These are phyloP conservation scores for Leccinum variicolor DNA, from an alignment of 768 basidiomycete genomes.

Conservation along the genomic window DNA sequence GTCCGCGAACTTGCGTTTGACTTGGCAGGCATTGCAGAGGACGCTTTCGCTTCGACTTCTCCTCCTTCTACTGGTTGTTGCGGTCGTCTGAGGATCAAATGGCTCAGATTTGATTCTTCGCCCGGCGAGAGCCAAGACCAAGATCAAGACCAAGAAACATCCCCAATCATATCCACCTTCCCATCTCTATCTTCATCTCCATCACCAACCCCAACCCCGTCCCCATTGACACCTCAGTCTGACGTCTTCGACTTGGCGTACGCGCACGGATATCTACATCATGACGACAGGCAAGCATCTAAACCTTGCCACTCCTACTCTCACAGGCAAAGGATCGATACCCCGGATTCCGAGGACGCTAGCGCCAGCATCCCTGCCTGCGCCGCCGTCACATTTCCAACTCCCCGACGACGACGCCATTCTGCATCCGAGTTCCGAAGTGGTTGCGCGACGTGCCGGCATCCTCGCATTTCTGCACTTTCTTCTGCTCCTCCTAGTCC, in stretches of 20 bases:
- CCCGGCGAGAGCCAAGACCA: background rate
- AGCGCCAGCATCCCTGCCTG: background rate
- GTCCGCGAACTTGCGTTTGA: conserved; percentile 19
- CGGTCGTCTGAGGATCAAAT: conserved; percentile 15
- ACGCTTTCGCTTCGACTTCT: background rate
- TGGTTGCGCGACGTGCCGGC: conserved; percentile 28
- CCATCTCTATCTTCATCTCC: background rate
- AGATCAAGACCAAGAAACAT: background rate
- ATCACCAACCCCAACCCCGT: background rate
- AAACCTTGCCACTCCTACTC: background rate
- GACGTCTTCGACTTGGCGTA: background rate
- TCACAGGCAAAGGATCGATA: background rate
- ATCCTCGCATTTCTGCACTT: conserved; percentile 13
- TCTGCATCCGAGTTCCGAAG: conserved; percentile 23
- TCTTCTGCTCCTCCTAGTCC: conserved; percentile 13
- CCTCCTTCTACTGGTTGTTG: background rate
- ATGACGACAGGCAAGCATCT: background rate
- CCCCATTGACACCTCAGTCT: conserved; percentile 5
- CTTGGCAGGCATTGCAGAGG: conserved; percentile 13
- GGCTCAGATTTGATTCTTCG: conserved; percentile 11
- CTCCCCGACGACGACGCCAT: conserved; percentile 3
- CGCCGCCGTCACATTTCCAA: background rate
- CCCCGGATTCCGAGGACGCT: conserved; percentile 16
- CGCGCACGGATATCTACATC: background rate
- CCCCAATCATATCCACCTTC: background rate